Evolutionary conservation across 2,329 filamentous ascomycete genomes (phyloP).

Genomic region (Neopestalotiopsis sp.): DNA sequence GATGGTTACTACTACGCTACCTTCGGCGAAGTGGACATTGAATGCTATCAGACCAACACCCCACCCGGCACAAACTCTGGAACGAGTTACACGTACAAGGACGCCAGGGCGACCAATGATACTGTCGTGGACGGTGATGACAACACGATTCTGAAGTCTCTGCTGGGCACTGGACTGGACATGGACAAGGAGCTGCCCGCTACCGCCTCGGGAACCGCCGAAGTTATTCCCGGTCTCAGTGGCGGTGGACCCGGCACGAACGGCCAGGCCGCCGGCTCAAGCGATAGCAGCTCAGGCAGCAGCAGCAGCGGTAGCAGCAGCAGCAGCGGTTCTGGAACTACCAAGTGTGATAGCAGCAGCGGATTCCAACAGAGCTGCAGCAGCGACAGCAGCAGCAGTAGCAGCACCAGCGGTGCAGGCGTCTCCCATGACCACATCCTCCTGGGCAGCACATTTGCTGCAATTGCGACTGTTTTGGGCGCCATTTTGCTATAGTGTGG

Average conservation of each 20-base stretch:
- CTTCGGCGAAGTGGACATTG: slow-evolving; percentile 76
- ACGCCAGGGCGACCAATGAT: slow-evolving; percentile 70
- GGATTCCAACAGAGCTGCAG: slow-evolving; percentile 34
- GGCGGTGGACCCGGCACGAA: slow-evolving; percentile 37
- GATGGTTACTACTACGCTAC: slow-evolving; percentile 89
- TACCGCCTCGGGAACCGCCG: slow-evolving; percentile 30
- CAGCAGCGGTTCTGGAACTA: slow-evolving; percentile 21
- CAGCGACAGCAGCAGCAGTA: slow-evolving; percentile 17
- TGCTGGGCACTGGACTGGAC: slow-evolving; percentile 81
- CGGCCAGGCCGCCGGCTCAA: slow-evolving; percentile 32
- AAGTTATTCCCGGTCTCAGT: slow-evolving; percentile 35
- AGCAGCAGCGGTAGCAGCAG: slow-evolving; percentile 20
- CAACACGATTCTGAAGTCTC: slow-evolving; percentile 75
- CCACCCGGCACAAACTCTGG: slow-evolving; percentile 71
- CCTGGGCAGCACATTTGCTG: background rate
- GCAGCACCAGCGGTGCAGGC: slow-evolving; percentile 22
- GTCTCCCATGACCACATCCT: slow-evolving; percentile 29
- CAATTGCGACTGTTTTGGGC: background rate
- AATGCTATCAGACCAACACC: slow-evolving; percentile 76
- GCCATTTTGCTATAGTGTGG: background rate
- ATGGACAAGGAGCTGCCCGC: slow-evolving; percentile 53
- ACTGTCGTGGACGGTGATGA: slow-evolving; percentile 79
- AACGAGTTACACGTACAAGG: slow-evolving; percentile 77
- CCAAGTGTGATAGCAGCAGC: slow-evolving; percentile 26
- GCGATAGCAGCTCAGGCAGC: slow-evolving; percentile 20